Percentiles rank a stretch among this genome's conserved stretches.
Conservation (phyloP, 23 red algal genomes). For the Rhodosorus marinus region DNA sequence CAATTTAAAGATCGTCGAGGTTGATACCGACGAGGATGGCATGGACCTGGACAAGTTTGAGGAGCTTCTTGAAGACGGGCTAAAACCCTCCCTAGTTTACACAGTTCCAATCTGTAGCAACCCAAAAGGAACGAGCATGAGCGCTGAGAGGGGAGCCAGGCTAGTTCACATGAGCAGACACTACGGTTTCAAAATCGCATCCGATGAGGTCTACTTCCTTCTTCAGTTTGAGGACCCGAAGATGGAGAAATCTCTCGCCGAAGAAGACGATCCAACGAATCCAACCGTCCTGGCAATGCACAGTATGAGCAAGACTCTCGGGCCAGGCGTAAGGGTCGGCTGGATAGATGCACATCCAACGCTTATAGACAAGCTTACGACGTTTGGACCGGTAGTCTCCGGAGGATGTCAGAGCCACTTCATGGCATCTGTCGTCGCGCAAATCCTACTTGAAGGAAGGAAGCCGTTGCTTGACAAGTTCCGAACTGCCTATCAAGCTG, state of each 20-base stretch:
- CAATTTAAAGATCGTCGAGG: constrained; percentile 11
- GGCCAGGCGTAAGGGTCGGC: constrained; percentile 59
- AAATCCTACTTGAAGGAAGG: constrained; percentile 24
- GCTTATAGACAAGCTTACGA: constrained; percentile 22
- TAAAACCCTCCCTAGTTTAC: constrained; percentile 32
- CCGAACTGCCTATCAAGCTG: constrained; percentile 10
- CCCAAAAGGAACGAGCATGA: constrained; percentile 48
- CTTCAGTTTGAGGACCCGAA: constrained; percentile 12
- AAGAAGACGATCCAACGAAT: constrained; percentile 21
- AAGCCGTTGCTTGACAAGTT: constrained; percentile 13
- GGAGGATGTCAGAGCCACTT: constrained; percentile 72
- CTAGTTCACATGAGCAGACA: constrained; percentile 43
- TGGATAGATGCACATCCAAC: constrained; percentile 31
- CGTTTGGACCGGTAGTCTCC: constrained; percentile 23
- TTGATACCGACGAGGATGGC: constrained; percentile 37
- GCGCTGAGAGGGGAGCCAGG: constrained; percentile 13
- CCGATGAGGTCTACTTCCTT: constrained; percentile 72
- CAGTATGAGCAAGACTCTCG: constrained; percentile 61
- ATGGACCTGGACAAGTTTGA: constrained; percentile 35
- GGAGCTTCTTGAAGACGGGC: neutral
- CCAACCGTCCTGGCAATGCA: constrained; percentile 51
- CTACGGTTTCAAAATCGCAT: constrained; percentile 52
- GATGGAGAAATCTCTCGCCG: constrained; percentile 20
- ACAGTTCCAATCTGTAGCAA: constrained; percentile 68
- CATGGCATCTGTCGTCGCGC: constrained; percentile 25